Evolutionary conservation across 176 grass and related monocot genomes (phyloP).

Genomic region (Zea mays): DNA sequence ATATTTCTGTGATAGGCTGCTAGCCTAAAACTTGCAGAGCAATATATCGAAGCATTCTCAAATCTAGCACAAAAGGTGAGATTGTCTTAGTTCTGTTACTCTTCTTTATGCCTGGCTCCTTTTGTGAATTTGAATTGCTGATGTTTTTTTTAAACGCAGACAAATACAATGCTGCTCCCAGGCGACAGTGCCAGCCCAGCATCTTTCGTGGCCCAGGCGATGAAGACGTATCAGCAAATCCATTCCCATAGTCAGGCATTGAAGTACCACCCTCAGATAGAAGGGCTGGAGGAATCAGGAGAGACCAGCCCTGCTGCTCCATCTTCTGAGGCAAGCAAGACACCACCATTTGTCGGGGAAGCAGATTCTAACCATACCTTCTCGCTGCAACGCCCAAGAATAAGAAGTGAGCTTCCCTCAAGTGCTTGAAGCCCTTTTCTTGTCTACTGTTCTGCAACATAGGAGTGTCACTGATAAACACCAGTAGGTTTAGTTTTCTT

Average conservation of each 20-base stretch:
- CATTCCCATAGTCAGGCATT: constrained; percentile 16
- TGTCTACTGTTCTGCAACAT: background rate
- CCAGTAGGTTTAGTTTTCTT: background rate
- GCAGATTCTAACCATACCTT: constrained; percentile 22
- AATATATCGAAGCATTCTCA: constrained; percentile 77
- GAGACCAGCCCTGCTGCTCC: background rate
- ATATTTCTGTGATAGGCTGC: constrained; percentile 54
- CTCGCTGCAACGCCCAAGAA: constrained; percentile 24
- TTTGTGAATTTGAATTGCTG: constrained; percentile 18
- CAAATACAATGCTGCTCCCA: constrained; percentile 70
- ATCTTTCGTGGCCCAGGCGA: constrained; percentile 70
- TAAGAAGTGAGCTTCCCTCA: background rate
- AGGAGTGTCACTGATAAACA: constrained; percentile 3
- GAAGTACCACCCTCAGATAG: background rate
- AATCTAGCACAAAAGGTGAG: constrained; percentile 71
- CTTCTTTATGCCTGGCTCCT: background rate
- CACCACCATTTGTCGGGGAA: background rate
- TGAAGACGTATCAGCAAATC: constrained; percentile 64
- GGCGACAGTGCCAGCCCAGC: constrained; percentile 54
- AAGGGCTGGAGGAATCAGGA: constrained; percentile 30
- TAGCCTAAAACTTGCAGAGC: constrained; percentile 77
- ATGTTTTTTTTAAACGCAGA: constrained; percentile 40
- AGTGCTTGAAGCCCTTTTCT: constrained; percentile 22
- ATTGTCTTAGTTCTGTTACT: background rate
- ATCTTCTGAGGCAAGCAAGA: constrained; percentile 13